Conservation (phyloP, 257 asterid genomes). For the Schizonepeta tenuifolia region DNA sequence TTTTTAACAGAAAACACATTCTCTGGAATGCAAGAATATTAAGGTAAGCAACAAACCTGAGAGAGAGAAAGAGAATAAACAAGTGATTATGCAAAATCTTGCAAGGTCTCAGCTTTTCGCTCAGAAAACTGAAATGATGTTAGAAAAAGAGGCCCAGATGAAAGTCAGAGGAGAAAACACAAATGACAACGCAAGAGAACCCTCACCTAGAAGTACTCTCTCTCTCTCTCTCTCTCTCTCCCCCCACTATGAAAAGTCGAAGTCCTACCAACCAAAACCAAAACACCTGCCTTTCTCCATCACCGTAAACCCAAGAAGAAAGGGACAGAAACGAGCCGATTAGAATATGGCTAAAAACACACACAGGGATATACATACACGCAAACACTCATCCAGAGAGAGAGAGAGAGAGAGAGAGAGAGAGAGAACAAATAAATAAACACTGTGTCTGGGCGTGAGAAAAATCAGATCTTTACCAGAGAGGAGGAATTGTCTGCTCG, state of each 20-base stretch:
- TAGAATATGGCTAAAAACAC: constrained; percentile 20
- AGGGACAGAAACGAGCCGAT: constrained; percentile 42
- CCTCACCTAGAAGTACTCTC: constrained; percentile 2
- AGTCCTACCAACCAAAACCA: constrained; percentile 43
- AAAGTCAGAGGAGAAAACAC: constrained; percentile 36
- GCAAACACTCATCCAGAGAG: constrained; percentile 34
- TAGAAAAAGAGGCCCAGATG: constrained; percentile 27
- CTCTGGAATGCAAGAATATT: constrained; percentile 2
- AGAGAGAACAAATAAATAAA: neutral
- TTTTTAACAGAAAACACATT: neutral
- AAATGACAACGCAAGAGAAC: constrained; percentile 32
- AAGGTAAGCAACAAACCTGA: constrained; percentile 39
- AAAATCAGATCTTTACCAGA: constrained; percentile 35
- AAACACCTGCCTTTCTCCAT: constrained; percentile 21
- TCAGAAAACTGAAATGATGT: neutral
- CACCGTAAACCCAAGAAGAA: constrained; percentile 35
- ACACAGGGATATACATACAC: constrained; percentile 26
- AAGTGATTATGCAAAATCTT: constrained; percentile 25
- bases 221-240: constrained; percentile 30
- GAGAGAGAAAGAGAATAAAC: constrained; percentile 22
- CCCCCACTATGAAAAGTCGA: constrained; percentile 39
- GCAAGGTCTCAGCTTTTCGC: constrained; percentile 31
- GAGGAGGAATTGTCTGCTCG: constrained; percentile 25
- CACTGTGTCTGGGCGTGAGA: constrained; percentile 10
- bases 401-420: neutral